Base-by-base conservation (phyloP, 106 monocot species). In the Phalaenopsis equestris region DNA sequence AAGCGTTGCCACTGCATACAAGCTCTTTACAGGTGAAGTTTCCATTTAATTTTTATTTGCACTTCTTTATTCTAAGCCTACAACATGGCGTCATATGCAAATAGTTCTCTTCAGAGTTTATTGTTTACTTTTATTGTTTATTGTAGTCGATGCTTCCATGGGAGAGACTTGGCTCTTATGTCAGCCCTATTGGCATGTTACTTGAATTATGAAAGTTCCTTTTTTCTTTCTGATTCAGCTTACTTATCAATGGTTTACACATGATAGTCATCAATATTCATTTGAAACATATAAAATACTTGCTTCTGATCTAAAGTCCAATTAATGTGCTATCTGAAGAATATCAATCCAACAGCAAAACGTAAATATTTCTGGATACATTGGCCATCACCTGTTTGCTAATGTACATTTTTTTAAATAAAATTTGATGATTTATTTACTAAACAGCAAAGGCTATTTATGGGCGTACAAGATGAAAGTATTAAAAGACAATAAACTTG, bases 1-100 rank as follows among this genome's bases (percentile, higher is more conserved):
- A 78, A 87, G 85, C 55, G 55, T 92, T 46, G 87, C 91, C 41
- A 83, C 87, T 70, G 87, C 91, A 42, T 91, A 87, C 84, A 89
- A 89, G 82, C 89, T 91, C 56, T 91, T 91, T 65, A 83, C 83
- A 55, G 83, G 83, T 83, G 65, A 83, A 70, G 15, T 1, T 70
- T 70, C 70, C 70, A 5, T 21, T 10, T 21, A 21, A 61, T n/a
- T n/a, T 21, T 61, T 21, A 61, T 61, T n/a, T 61, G 5, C 8
- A n/a, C 61, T 61, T 61, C 21, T 61, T 21, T 61, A n/a, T 61
- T 61, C 61, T 61, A 61, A 7, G 5, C 18, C n/a, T 52, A 61
- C 21, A 61, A 61, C 21, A n/a, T 18, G 18, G 8, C 19, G 2
- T 18, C 19, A 61, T 61, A 61, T 61, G n/a, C 19, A 61, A 21